Evolutionary conservation across 495 filamentous ascomycete species (phyloP).

Genomic region (Hypoxylon lienhwacheense): DNA sequence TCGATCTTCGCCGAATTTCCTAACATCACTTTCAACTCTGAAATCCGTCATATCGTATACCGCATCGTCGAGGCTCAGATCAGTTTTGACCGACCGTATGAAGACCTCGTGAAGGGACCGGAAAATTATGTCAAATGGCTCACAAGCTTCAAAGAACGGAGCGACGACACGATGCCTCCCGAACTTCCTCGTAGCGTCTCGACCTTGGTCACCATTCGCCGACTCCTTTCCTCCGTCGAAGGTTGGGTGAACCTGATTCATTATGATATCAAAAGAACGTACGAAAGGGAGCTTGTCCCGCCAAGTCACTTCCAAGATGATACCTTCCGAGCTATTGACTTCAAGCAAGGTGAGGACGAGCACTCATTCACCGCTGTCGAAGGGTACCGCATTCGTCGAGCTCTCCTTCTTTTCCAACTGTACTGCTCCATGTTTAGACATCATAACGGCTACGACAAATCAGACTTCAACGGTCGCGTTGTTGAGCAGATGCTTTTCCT

Average conservation of each 20-base stretch:
- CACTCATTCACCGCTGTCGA: not conserved
- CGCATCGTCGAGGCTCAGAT: not conserved
- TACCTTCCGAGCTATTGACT: too few species aligned
- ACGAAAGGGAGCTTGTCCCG: too few species aligned
- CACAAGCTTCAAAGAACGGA: not conserved
- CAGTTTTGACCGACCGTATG: not conserved
- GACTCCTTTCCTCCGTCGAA: not conserved
- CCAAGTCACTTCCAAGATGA: too few species aligned
- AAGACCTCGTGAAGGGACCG: not conserved
- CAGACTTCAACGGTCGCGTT: not conserved
- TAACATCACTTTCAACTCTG: not conserved
- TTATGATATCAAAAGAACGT: not conserved
- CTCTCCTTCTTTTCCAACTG: not conserved
- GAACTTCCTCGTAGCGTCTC: not conserved
- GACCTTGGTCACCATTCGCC: not conserved
- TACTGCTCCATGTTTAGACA: not conserved
- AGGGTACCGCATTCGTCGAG: conserved; percentile 1
- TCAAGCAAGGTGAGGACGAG: not conserved
- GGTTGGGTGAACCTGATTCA: not conserved
- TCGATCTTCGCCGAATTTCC: not conserved
- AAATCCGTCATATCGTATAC: not conserved
- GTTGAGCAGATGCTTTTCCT: not conserved
- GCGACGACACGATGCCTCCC: not conserved
- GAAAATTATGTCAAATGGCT: not conserved
- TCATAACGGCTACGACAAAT: too few species aligned